Base-by-base conservation (phyloP, 768 basidiomycete genomes). In the Amylocystis lapponica region DNA sequence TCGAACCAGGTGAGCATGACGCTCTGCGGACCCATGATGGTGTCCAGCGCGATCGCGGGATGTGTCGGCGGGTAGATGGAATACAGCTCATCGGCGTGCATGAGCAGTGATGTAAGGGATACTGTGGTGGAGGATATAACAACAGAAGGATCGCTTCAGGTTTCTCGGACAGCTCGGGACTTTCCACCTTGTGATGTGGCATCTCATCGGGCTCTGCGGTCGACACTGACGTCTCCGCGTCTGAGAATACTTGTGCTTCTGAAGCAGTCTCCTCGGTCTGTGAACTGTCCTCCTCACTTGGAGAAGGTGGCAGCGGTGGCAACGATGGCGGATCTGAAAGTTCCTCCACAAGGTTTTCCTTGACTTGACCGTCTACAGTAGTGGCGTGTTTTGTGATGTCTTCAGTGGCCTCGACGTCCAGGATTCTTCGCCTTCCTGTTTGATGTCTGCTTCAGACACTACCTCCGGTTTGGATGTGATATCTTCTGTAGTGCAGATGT, bases 11-110 rank as follows among this genome's bases (percentile, higher is more conserved):
- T 89, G 58, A 72, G 76, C 39, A 87, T 66, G 27, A 76, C 83
- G 54, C 85, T 88, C 53, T 84, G 79, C 1, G 83, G 85, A 8
- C 88, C 88, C 74, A 91, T 79, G 36, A 85, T 85, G 22, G 68
- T 64, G 5, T 71, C 62, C 13, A 86, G 64, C 3, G 50, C 57
- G 11, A 90, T 65, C 1, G 60, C 65, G 9, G 79, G 72, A 39
- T 83, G 72, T 2, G 71, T 66, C 2, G 84, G 83, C 4, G 86
- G 84, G 58, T 73, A 83, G 16, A 56, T 50, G n/a, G 57, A 50
- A 37, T 73, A 76, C 11, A 90, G 75, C 7, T 63, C 68, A 52
- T 87, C 84, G 1, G 86, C 71, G 21, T 68, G 68, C 4, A 56
- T 57, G 17, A 89, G 71, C 22, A 87, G 70, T 20, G 67, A 54